phyloP scores from a whole-genome alignment of 352 stramenopile species.

The Globisporangium canariense region DNA sequence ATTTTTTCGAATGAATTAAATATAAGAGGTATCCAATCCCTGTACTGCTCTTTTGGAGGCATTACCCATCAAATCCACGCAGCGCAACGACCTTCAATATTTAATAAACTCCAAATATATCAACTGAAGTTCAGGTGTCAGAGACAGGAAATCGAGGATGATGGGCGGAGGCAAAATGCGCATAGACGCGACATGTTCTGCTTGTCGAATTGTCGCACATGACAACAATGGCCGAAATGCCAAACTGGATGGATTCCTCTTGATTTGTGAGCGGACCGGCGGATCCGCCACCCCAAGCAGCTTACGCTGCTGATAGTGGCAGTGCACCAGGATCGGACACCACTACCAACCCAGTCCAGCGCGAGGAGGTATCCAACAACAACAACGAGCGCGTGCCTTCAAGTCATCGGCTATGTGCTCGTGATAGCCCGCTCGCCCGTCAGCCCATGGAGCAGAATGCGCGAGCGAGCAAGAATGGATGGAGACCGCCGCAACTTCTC shows the following conservation, averaged over 20 bases:
- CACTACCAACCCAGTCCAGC: too few species aligned
- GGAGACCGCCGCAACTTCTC: background rate
- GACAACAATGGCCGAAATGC: background rate
- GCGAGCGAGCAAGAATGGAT: too few species aligned
- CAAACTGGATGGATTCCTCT: conserved; percentile 5
- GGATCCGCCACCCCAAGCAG: too few species aligned
- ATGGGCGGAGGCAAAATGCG: background rate
- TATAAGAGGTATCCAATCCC: background rate
- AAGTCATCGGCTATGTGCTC: background rate
- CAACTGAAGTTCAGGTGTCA: background rate
- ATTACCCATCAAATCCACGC: background rate
- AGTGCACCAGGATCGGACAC: too few species aligned
- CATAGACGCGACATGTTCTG: conserved; percentile 1
- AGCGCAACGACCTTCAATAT: background rate
- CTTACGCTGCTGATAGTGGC: too few species aligned
- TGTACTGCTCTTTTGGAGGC: background rate
- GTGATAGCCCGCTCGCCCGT: background rate
- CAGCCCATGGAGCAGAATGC: background rate
- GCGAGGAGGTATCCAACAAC: conserved; percentile 5
- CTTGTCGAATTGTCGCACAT: conserved; percentile 5
- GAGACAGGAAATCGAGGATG: background rate
- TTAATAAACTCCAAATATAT: conserved; percentile 12
- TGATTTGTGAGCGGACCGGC: background rate
- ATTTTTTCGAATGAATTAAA: too few species aligned
- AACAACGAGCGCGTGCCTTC: conserved; percentile 1